Base-by-base conservation (phyloP, 1,139 yeast genomes). In the Nakaseomyces sp. region DNA sequence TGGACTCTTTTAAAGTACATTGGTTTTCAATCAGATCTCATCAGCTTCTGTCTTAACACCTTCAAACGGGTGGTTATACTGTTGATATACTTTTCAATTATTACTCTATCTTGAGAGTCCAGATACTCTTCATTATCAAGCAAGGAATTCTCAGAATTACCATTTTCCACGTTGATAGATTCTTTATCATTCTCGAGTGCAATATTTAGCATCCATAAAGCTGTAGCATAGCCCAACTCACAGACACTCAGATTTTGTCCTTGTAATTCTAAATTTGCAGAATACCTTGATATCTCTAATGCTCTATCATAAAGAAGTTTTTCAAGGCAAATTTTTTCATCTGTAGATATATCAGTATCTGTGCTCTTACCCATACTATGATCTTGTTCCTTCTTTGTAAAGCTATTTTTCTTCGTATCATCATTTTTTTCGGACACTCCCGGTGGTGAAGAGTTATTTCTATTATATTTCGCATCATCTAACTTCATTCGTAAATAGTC, bases 151-250 rank as follows among this genome's bases (percentile, higher is more conserved):
- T 45, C 66, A 6, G 15, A n/a, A 15, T 18, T 20, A 5, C 19
- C 16, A 22, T 20, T 42, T 10, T 17, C 16, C 17, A 4, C 12
- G 5, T 17, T 13, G n/a, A 10, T n/a, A 5, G 24, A 13, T 4
- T 37, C 30, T 19, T 19, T 7, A 16, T 24, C 12, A 12, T 37
- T 37, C 5, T 76, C 80, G 41, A 88, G 65, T 36, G 89, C 68
- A 1, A 95, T 87, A 59, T 87, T 94, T 55, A 91, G 68, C 96
- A 91, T 86, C 96, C 96, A 89, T 46, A 89, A 76, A 0, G 96
- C 83, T 0, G 96, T 85, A 7, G 94, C 86, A 61, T 91, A 91
- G 3, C 91, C 84, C 50, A 84, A 66, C 63, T 88, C 95, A 65
- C 96, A 89, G 7, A 84, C 87, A 41, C 74, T 72, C 45, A 85